Evolutionary conservation across 164 flowering plant species (phyloP).

Genomic region (Nymphaea thermarum): DNA sequence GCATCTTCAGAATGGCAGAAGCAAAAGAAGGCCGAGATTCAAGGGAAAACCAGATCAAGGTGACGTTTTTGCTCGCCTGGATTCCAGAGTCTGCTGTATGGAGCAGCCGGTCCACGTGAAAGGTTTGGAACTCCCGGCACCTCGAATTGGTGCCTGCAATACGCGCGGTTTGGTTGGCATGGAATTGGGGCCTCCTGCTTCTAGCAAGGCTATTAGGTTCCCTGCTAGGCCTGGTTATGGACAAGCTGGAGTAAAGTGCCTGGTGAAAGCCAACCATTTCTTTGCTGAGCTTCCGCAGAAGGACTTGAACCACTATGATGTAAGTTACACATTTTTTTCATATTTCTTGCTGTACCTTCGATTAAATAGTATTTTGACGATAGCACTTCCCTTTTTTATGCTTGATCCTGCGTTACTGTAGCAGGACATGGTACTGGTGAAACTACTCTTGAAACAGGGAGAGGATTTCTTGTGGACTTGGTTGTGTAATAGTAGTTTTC

Average conservation of each 20-base stretch:
- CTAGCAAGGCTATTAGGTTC: slow-evolving; percentile 58
- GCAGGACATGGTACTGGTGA: neutral
- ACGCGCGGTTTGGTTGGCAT: slow-evolving; percentile 6
- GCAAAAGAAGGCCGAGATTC: slow-evolving; percentile 36
- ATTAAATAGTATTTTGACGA: no score
- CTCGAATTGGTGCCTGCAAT: neutral
- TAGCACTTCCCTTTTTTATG: no score
- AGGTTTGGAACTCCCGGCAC: slow-evolving; percentile 20
- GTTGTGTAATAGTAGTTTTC: neutral
- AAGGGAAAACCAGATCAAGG: slow-evolving; percentile 31
- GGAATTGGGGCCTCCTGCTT: slow-evolving; percentile 51
- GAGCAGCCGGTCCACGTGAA: slow-evolving; percentile 11
- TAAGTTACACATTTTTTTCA: slow-evolving; percentile 22
- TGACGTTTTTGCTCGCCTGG: slow-evolving; percentile 41
- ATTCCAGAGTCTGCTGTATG: slow-evolving; percentile 43
- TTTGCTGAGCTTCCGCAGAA: slow-evolving; percentile 72
- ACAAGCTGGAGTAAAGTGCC: slow-evolving; percentile 67
- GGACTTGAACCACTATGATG: slow-evolving; percentile 91
- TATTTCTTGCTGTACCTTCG: no score
- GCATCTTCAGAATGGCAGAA: slow-evolving; percentile 22
- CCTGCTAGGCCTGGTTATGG: slow-evolving; percentile 83
- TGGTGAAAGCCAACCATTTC: slow-evolving; percentile 96
- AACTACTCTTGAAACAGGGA: neutral
- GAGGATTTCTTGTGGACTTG: neutral
- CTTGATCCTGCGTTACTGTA: neutral